phyloP scores from a whole-genome alignment of 345 rosid species.

The Citrus sp. region DNA sequence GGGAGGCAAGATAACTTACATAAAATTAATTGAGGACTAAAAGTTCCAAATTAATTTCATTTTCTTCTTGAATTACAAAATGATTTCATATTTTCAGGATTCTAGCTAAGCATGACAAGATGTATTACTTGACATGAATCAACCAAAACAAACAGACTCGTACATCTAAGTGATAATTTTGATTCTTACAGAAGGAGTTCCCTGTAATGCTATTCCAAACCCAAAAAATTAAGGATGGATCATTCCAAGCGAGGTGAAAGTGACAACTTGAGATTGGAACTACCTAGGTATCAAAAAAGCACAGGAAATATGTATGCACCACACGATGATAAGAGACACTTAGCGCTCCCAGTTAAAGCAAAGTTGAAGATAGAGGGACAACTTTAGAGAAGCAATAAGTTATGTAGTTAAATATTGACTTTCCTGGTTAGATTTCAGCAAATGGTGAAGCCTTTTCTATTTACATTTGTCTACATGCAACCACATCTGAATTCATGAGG shows the following conservation, averaged over 20 bases:
- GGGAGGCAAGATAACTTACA: background rate
- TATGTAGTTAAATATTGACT: too few species aligned
- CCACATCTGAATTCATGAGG: background rate
- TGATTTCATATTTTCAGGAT: background rate
- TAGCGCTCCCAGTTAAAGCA: background rate
- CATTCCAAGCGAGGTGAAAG: background rate
- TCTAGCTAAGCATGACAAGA: background rate
- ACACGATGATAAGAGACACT: background rate
- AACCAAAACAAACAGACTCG: background rate
- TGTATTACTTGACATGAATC: background rate
- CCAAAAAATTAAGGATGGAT: background rate
- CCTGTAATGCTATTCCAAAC: background rate
- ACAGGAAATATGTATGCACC: background rate
- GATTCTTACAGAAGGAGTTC: background rate
- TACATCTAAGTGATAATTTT: background rate
- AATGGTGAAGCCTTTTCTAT: too few species aligned
- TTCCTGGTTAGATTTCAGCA: too few species aligned
- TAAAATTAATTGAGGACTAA: background rate
- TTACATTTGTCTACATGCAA: background rate
- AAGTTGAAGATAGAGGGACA: background rate
- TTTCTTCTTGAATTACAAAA: background rate
- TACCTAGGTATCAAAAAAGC: background rate
- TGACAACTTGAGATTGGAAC: background rate
- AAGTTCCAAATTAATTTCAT: background rate
- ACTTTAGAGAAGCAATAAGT: too few species aligned